Evolutionary conservation across 2,329 filamentous ascomycete species (phyloP).

Genomic region (Aspergillus pseudotamarii): DNA sequence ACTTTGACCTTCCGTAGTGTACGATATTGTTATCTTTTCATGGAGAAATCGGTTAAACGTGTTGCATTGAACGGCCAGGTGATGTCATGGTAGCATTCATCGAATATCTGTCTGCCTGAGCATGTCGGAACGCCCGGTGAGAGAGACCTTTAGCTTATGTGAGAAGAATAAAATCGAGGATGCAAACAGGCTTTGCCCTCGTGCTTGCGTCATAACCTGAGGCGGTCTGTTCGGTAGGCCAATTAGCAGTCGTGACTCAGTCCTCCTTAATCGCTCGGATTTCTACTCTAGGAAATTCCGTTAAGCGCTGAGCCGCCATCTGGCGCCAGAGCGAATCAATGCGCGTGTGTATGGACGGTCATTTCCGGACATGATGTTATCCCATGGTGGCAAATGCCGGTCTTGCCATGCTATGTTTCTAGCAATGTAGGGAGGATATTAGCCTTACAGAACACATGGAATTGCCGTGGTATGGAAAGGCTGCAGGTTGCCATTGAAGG

Average conservation of each 20-base stretch:
- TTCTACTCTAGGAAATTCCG: slow-evolving; percentile 1
- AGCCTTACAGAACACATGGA: not conserved
- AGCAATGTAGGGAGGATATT: not conserved
- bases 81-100: slow-evolving; percentile 8
- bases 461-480: not conserved
- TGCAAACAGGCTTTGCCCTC: slow-evolving; percentile 11
- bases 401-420: not conserved
- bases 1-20: not conserved
- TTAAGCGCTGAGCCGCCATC: slow-evolving; percentile 5
- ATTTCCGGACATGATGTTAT: not conserved
- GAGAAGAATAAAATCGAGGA: not conserved
- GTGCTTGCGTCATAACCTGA: slow-evolving; percentile 5
- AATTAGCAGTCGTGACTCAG: not conserved
- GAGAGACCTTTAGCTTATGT: not conserved
- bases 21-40: not conserved
- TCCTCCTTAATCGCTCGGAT: not conserved
- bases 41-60: not conserved
- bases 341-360: not conserved
- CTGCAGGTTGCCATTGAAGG: not conserved
- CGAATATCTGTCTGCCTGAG: not conserved
- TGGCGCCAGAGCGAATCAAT: not conserved
- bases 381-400: not conserved
- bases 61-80: not conserved
- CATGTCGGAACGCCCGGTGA: not conserved
- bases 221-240: not conserved